Evolutionary conservation across 257 asterid species (phyloP).

Genomic region (Penstemon davidsonii): DNA sequence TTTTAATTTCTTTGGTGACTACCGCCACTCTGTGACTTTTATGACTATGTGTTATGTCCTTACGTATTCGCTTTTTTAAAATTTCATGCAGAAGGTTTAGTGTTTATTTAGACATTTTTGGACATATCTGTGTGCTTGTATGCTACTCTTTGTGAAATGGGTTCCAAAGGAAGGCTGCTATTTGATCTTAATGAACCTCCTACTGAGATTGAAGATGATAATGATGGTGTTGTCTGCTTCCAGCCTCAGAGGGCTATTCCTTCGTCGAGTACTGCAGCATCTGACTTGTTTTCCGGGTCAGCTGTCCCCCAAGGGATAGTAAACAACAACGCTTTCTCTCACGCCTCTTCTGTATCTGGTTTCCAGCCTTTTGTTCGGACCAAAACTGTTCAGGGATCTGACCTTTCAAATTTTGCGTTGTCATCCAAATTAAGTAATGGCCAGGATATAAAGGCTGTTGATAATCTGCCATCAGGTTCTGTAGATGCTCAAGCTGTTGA

Average conservation of each 20-base stretch:
- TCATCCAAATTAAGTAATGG: constrained; percentile 42
- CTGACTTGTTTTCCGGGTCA: constrained; percentile 62
- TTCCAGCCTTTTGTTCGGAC: constrained; percentile 93
- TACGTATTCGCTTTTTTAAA: constrained; percentile 12
- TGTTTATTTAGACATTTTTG: constrained; percentile 35
- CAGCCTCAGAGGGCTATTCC: constrained; percentile 96
- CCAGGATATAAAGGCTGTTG: constrained; percentile 42
- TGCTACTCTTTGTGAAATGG: constrained; percentile 79
- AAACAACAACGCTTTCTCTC: constrained; percentile 89
- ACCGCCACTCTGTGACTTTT: constrained; percentile 7
- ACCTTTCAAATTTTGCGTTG: constrained; percentile 34
- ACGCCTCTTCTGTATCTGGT: constrained; percentile 91
- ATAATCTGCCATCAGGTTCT: constrained; percentile 43
- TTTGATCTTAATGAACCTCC: constrained; percentile 99
- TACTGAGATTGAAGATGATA: constrained; percentile 75
- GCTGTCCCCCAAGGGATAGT: constrained; percentile 71
- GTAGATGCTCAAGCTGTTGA: constrained; percentile 51
- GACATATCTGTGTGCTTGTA: constrained; percentile 49
- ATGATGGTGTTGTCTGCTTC: constrained; percentile 56
- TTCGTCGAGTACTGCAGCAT: constrained; percentile 64
- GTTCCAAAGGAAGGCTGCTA: constrained; percentile 85
- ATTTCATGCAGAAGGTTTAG: not conserved
- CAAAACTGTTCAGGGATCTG: constrained; percentile 48
- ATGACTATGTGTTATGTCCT: constrained; percentile 30
- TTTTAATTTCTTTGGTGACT: constrained; percentile 15